These are phyloP conservation scores for Stephanocyclus meneghinianus DNA, from an alignment of 352 stramenopile genomes.

Conservation along the genomic window DNA sequence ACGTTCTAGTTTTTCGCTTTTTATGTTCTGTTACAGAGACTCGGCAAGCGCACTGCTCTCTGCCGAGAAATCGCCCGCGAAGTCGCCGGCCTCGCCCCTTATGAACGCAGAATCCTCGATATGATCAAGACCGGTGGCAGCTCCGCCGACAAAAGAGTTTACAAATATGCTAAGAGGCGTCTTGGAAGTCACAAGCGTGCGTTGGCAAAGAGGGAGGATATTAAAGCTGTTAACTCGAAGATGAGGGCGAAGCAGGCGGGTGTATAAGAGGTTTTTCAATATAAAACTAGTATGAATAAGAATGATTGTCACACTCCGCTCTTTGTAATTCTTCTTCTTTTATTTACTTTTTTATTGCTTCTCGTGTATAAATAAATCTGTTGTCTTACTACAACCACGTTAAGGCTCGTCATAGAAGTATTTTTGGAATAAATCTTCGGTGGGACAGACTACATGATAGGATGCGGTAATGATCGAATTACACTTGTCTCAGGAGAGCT, in stretches of 20 bases:
- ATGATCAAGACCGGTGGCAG: conserved; percentile 99
- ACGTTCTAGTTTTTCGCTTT: not conserved
- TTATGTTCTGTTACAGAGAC: conserved; percentile 37
- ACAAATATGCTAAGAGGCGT: conserved; percentile 98
- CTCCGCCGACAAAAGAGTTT: conserved; percentile 97
- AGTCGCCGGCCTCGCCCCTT: conserved; percentile 96
- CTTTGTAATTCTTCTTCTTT: not conserved
- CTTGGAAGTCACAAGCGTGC: conserved; percentile 97
- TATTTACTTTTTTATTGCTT: too few species aligned
- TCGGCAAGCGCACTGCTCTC: conserved; percentile 92
- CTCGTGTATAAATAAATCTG: not conserved
- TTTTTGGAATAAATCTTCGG: too few species aligned
- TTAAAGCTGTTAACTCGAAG: conserved; percentile 97
- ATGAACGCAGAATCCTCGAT: conserved; percentile 99
- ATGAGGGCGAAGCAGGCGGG: conserved; percentile 92
- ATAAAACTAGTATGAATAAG: conserved; percentile 12
- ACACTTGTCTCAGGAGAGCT: too few species aligned
- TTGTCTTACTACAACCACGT: too few species aligned
- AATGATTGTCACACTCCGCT: not conserved
- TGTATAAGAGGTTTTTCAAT: conserved; percentile 33
- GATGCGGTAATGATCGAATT: too few species aligned
- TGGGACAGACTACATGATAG: too few species aligned
- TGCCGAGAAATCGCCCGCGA: conserved; percentile 95
- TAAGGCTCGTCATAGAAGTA: too few species aligned
- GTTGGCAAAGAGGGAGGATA: conserved; percentile 97